These are phyloP conservation scores for Peltaster fructicola DNA, from an alignment of 2,329 filamentous ascomycete genomes.

Conservation along the genomic window DNA sequence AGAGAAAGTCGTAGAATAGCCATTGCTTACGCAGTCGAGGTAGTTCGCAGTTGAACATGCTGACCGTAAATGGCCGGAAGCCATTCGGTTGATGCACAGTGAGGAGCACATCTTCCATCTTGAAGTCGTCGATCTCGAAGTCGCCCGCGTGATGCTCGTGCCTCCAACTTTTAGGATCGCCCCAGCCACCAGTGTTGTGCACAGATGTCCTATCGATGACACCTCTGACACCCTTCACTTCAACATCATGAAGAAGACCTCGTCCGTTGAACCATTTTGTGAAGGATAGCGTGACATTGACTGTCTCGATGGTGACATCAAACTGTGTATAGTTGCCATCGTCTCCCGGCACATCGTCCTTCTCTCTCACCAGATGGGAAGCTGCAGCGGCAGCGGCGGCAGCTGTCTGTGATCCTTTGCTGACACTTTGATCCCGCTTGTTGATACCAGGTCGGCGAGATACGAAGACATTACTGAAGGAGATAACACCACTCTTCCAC, in stretches of 20 bases:
- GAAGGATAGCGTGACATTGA: slow-evolving; percentile 92
- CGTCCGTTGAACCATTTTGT: slow-evolving; percentile 99
- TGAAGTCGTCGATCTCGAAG: slow-evolving; percentile 94
- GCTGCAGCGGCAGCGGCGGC: slow-evolving; percentile 68
- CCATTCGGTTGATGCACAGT: slow-evolving; percentile 78
- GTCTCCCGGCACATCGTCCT: slow-evolving; percentile 48
- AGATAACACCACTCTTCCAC: slow-evolving; percentile 90
- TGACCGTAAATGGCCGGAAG: slow-evolving; percentile 89
- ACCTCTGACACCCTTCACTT: slow-evolving; percentile 82
- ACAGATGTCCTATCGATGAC: slow-evolving; percentile 83
- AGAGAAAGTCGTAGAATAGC: slow-evolving; percentile 94
- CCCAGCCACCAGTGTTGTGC: slow-evolving; percentile 41
- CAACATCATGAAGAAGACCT: slow-evolving; percentile 76
- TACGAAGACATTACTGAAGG: slow-evolving; percentile 91
- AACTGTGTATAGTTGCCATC: slow-evolving; percentile 98
- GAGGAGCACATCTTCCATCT: slow-evolving; percentile 79
- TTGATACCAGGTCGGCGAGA: slow-evolving; percentile 74
- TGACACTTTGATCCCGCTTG: slow-evolving; percentile 42
- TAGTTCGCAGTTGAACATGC: slow-evolving; percentile 89
- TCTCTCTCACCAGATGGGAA: slow-evolving; percentile 34
- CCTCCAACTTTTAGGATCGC: slow-evolving; percentile 73
- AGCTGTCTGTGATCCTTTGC: slow-evolving; percentile 75
- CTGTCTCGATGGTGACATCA: slow-evolving; percentile 81
- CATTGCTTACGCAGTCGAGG: slow-evolving; percentile 87
- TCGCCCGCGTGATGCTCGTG: slow-evolving; percentile 81